Conservation (phyloP, 1,284 basidiomycete genomes). For the Chalciporus sp. region DNA sequence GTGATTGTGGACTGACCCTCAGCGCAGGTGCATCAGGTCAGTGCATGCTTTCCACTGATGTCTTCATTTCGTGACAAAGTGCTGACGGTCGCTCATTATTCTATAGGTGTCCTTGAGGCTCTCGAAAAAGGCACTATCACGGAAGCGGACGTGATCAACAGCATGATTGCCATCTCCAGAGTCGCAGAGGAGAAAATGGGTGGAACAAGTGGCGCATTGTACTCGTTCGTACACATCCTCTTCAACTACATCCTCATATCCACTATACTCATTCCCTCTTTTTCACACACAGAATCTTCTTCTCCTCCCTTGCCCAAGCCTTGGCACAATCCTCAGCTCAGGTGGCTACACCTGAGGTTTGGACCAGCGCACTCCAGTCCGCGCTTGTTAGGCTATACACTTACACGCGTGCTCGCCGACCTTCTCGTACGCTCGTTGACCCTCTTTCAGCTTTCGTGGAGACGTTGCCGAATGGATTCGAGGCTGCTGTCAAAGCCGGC, state of each 20-base stretch:
- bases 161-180: constrained; percentile 70
- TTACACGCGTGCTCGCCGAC: constrained; percentile 88
- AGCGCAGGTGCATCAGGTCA: constrained; percentile 66
- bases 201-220: constrained; percentile 89
- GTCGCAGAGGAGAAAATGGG: constrained; percentile 88
- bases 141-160: constrained; percentile 57
- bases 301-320: constrained; percentile 82
- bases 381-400: constrained; percentile 79
- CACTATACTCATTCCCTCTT: neutral
- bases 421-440: constrained; percentile 90
- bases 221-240: constrained; percentile 62
- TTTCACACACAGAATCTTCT: constrained; percentile 70
- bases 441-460: constrained; percentile 84
- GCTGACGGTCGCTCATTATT: neutral
- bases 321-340: constrained; percentile 48
- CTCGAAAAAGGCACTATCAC: constrained; percentile 35
- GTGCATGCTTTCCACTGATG: constrained; percentile 34
- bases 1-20: constrained; percentile 84
- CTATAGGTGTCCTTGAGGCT: constrained; percentile 48
- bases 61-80: neutral
- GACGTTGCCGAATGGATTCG: constrained; percentile 43
- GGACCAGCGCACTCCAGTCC: constrained; percentile 60
- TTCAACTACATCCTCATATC: neutral
- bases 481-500: constrained; percentile 64
- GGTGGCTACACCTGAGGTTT: constrained; percentile 53